These are phyloP conservation scores for Beauveria sp. DNA, from an alignment of 2,329 filamentous ascomycete species.

Conservation along the genomic window DNA sequence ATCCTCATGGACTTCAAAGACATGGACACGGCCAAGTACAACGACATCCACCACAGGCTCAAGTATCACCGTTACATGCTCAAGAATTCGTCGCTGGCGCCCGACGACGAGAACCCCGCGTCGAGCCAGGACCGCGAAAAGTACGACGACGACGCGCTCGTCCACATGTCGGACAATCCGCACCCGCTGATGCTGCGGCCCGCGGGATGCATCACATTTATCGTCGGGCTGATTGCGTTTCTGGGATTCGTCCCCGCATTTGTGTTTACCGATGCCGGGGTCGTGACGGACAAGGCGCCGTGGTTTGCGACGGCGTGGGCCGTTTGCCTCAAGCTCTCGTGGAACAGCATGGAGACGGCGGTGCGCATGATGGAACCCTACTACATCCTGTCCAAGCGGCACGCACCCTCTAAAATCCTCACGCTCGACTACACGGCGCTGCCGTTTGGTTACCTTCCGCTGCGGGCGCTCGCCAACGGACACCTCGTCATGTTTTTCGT, in stretches of 20 bases:
- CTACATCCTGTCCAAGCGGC: constrained; percentile 58
- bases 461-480: constrained; percentile 54
- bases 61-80: constrained; percentile 60
- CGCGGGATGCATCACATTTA: constrained; percentile 51
- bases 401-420: constrained; percentile 57
- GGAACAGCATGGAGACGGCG: constrained; percentile 61
- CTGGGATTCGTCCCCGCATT: constrained; percentile 51
- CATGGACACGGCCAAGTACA: constrained; percentile 58
- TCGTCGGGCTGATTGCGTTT: constrained; percentile 50
- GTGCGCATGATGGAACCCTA: constrained; percentile 70
- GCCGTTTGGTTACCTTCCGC: constrained; percentile 57
- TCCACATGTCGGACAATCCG: constrained; percentile 50
- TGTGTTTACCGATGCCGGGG: constrained; percentile 48
- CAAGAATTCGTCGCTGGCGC: constrained; percentile 62
- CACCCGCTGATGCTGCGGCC: constrained; percentile 62
- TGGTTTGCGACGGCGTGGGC: constrained; percentile 60
- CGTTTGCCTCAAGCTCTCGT: constrained; percentile 59
- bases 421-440: constrained; percentile 67
- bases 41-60: constrained; percentile 61
- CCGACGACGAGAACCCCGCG: constrained; percentile 45
- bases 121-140: constrained; percentile 33
- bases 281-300: constrained; percentile 52
- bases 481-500: constrained; percentile 61
- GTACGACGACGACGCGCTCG: constrained; percentile 22
- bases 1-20: constrained; percentile 68